Evolutionary conservation across 2,329 filamentous ascomycete species (phyloP).

Genomic region (Alternaria angustiovoidea): DNA sequence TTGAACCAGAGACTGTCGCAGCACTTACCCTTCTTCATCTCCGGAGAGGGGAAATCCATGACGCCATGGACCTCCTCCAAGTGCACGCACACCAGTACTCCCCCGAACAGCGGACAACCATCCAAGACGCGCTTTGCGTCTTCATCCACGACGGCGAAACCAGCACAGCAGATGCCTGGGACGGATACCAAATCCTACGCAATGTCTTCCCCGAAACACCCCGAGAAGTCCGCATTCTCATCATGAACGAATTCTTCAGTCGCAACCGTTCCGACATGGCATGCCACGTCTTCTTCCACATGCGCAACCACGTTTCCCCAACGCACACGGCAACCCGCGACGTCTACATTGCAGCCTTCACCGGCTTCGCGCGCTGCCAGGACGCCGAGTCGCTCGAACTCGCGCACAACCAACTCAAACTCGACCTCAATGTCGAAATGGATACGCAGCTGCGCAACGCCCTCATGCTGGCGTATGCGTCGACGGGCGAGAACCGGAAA

Average conservation of each 20-base stretch:
- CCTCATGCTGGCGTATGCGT: slow-evolving; percentile 84
- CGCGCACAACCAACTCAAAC: slow-evolving; percentile 92
- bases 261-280: slow-evolving; percentile 85
- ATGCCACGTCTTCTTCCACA: slow-evolving; percentile 86
- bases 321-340: slow-evolving; percentile 72
- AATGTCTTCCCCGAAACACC: slow-evolving; percentile 69
- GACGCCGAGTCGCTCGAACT: slow-evolving; percentile 73
- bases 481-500: slow-evolving; percentile 69
- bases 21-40: slow-evolving; percentile 78
- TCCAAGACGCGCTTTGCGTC: slow-evolving; percentile 70
- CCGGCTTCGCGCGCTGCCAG: slow-evolving; percentile 70
- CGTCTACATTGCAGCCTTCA: slow-evolving; percentile 80
- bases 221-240: slow-evolving; percentile 68
- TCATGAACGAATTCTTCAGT: slow-evolving; percentile 85
- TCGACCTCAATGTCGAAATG: slow-evolving; percentile 81
- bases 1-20: slow-evolving; percentile 78
- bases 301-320: slow-evolving; percentile 77
- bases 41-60: slow-evolving; percentile 76
- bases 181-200: slow-evolving; percentile 66
- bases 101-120: slow-evolving; percentile 70
- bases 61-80: slow-evolving; percentile 83
- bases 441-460: slow-evolving; percentile 81
- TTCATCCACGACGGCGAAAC: slow-evolving; percentile 74
- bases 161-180: slow-evolving; percentile 70
- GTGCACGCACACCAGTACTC: slow-evolving; percentile 76